Percentiles rank a stretch among this genome's conserved stretches.
Evolutionary conservation across 2,329 filamentous ascomycete species (phyloP).

Genomic region (Exophiala sp.): DNA sequence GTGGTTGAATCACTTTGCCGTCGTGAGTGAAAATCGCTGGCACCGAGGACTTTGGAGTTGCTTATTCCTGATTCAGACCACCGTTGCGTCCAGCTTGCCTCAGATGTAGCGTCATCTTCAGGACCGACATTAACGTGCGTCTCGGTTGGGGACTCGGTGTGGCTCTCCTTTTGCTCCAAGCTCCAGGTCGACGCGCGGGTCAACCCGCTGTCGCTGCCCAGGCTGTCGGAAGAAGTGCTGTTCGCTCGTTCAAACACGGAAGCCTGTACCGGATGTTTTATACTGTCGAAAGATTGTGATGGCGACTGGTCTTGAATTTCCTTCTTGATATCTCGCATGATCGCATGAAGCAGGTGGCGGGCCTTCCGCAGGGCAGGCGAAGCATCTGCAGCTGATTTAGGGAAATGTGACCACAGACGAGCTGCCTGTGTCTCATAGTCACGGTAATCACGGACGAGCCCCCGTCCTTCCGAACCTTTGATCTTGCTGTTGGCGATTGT

Average conservation of each 20-base stretch:
- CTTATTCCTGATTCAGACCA: conserved; percentile 14
- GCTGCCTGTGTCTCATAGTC: conserved; percentile 45
- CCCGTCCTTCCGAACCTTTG: conserved; percentile 34
- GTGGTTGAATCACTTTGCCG: conserved; percentile 16
- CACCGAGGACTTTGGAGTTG: conserved; percentile 8
- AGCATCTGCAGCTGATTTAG: conserved; percentile 32
- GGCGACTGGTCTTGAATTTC: conserved; percentile 42
- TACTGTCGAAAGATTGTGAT: conserved; percentile 33
- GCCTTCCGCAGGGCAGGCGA: conserved; percentile 34
- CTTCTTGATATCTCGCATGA: conserved; percentile 36
- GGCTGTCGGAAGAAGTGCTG: conserved; percentile 40
- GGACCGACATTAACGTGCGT: conserved; percentile 20
- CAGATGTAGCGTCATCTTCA: conserved; percentile 16
- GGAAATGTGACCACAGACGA: conserved; percentile 37
- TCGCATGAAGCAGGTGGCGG: conserved; percentile 33
- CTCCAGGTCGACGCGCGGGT: conserved; percentile 28
- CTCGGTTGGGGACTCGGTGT: conserved; percentile 21
- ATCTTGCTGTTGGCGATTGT: conserved; percentile 39
- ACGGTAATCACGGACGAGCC: conserved; percentile 43
- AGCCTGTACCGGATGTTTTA: conserved; percentile 32
- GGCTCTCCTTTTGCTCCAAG: conserved; percentile 18
- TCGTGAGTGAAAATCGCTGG: conserved; percentile 1
- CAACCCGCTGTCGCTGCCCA: conserved; percentile 31
- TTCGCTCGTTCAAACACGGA: conserved; percentile 46
- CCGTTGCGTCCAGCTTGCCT: conserved; percentile 18